Evolutionary conservation across 2,329 filamentous ascomycete species (phyloP).

Genomic region (Cladophialophora carrionii): DNA sequence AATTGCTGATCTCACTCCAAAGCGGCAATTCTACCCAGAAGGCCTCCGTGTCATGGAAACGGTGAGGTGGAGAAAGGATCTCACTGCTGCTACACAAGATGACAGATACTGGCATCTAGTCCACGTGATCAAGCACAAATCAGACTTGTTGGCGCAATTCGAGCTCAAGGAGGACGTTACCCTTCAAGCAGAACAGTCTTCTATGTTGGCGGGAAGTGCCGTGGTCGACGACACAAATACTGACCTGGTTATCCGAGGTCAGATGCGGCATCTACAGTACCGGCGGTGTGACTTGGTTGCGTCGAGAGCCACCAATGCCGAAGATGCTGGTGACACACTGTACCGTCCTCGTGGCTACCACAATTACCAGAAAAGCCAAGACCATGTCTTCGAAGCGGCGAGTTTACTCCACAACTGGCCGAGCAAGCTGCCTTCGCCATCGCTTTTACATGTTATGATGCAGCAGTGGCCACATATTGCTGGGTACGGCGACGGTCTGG

Average conservation of each 20-base stretch:
- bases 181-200: conserved; percentile 14
- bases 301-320: conserved; percentile 9
- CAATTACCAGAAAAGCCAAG: conserved; percentile 9
- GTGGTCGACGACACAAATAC: conserved; percentile 1
- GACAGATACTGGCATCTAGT: conserved; percentile 14
- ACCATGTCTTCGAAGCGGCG: conserved; percentile 20
- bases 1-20: conserved; percentile 25
- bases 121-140: conserved; percentile 44
- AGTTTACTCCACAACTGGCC: conserved; percentile 18
- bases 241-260: conserved; percentile 11
- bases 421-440: conserved; percentile 12
- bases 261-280: not conserved
- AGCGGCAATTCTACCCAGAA: conserved; percentile 19
- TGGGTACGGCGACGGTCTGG: conserved; percentile 28
- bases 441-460: conserved; percentile 8
- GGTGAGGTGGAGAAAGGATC: conserved; percentile 48
- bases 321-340: conserved; percentile 24
- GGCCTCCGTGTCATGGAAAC: conserved; percentile 51
- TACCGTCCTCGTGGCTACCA: conserved; percentile 16
- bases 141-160: conserved; percentile 44
- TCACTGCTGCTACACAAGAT: conserved; percentile 54
- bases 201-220: not conserved
- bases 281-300: conserved; percentile 20
- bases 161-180: conserved; percentile 41
- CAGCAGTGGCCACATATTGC: conserved; percentile 19